Evolutionary conservation across 805 yeast genomes (phyloP), one percentile per base, ranked within the genome.

Genomic region (Starmerella roubikii): DNA sequence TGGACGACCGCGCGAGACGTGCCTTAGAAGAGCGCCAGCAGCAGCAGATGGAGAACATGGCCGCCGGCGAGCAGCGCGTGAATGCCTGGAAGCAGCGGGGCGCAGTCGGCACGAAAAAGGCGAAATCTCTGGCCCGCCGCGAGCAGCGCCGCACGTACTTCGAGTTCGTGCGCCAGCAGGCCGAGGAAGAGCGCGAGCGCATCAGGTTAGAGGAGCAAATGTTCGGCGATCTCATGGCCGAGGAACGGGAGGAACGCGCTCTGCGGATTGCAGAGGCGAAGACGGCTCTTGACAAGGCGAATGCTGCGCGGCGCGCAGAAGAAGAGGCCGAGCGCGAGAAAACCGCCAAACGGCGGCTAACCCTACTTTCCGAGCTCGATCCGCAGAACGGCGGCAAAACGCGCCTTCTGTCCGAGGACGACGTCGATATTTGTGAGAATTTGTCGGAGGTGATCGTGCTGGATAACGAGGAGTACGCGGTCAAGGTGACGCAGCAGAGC

Each of bases 141-240:
- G 62, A 56, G 29, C 57, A 50, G 37, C 48, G 55, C n/a, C 41
- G 60, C 4, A 56, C 56, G 21, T 58, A 54, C 40, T 51, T 46
- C 38, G 62, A 58, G 45, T 53, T 46, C 35, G 51, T 57, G 20
- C 47, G 59, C 17, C 53, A 54, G 38, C 43, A 42, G 40, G 57
- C 57, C 18, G 57, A 49, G 28, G 51, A 43, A n/a, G 48, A 48
- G 26, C 40, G 51, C 8, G 42, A 42, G 24, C 47, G 41, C 11
- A 45, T 50, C n/a, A 35, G 41, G 28, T 35, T 41, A 16, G 55
- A 46, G 41, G 53, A 55, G 25, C 48, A 52, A 29, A 35, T 42
- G 46, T 55, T 54, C 36, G 58, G 55, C 22, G 62, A 57, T 33
- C 38, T 56, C n/a, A 42, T 54, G 24, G 58, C 47, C n/a, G 48